phyloP scores from a whole-genome alignment of 2,329 filamentous ascomycete genomes.

The Pezicula radicicola region DNA sequence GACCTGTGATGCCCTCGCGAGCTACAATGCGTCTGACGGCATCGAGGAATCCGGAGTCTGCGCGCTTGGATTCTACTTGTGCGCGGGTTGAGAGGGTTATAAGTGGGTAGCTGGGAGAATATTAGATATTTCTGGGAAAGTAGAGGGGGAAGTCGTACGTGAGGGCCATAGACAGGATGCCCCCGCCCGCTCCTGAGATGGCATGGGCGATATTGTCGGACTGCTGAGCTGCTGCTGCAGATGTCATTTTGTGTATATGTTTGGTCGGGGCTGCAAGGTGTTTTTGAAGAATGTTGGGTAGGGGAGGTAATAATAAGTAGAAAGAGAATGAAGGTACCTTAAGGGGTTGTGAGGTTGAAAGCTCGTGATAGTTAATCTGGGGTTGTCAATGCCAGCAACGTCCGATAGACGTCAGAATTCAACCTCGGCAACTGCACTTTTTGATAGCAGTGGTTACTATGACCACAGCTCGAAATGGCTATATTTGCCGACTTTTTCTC shows the following conservation, averaged over 20 bases:
- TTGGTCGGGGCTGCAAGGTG: not conserved
- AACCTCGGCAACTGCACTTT: not conserved
- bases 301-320: not conserved
- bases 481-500: not conserved
- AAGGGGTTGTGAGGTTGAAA: not conserved
- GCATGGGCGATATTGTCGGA: constrained; percentile 98
- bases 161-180: constrained; percentile 90
- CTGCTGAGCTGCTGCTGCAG: constrained; percentile 45
- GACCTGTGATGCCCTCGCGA: constrained; percentile 82
- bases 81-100: constrained; percentile 97
- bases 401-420: not conserved
- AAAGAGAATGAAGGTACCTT: not conserved
- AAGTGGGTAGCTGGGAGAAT: constrained; percentile 71
- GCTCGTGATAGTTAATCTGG: constrained; percentile 2
- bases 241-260: constrained; percentile 16
- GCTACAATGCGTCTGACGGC: constrained; percentile 85
- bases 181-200: constrained; percentile 87
- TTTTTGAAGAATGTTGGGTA: not conserved
- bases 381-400: not conserved
- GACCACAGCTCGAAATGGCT: not conserved
- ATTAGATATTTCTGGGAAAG: not conserved
- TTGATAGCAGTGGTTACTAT: not conserved
- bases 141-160: constrained; percentile 57
- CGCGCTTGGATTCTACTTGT: constrained; percentile 94
- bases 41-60: constrained; percentile 78